These are phyloP conservation scores for Exserohilum turcica DNA, from an alignment of 2,329 filamentous ascomycete genomes.

Conservation along the genomic window DNA sequence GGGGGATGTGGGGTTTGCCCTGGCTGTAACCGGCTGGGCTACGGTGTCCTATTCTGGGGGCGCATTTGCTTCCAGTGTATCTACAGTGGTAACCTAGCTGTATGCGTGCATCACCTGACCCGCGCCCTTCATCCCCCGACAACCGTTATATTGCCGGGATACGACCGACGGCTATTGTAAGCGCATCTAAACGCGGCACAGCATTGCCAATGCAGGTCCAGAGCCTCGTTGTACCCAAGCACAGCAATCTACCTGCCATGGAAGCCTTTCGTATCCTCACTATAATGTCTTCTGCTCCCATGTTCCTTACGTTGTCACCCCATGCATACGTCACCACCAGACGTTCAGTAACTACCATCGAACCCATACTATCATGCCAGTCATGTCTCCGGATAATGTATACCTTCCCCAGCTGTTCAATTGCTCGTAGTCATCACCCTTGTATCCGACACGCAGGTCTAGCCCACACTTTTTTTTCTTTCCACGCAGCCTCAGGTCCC, in stretches of 20 bases:
- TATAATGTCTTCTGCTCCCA: conserved; percentile 24
- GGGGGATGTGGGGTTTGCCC: conserved; percentile 3
- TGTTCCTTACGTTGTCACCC: conserved; percentile 10
- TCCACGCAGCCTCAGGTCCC: conserved; percentile 19
- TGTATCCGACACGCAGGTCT: conserved; percentile 21
- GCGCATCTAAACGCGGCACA: conserved; percentile 13
- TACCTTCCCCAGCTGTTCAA: not conserved
- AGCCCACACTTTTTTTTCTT: conserved; percentile 14
- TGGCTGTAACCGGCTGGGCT: conserved; percentile 2
- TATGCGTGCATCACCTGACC: conserved; percentile 32
- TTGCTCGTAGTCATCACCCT: conserved; percentile 19
- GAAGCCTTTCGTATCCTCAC: conserved; percentile 44
- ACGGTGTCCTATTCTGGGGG: conserved; percentile 9
- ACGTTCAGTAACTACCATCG: not conserved
- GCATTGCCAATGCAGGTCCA: conserved; percentile 22
- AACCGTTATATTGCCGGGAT: conserved; percentile 28
- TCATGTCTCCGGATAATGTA: conserved; percentile 8
- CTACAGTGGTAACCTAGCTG: too few relatives aligned
- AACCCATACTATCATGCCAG: conserved; percentile 12
- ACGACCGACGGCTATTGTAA: conserved; percentile 36
- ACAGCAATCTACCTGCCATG: conserved; percentile 31
- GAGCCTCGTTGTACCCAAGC: conserved; percentile 23
- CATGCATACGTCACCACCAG: conserved; percentile 9
- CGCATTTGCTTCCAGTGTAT: too few relatives aligned
- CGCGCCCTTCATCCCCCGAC: conserved; percentile 23